These are phyloP conservation scores for Pythium plurisporium DNA, from an alignment of 352 stramenopile species.

Conservation along the genomic window DNA sequence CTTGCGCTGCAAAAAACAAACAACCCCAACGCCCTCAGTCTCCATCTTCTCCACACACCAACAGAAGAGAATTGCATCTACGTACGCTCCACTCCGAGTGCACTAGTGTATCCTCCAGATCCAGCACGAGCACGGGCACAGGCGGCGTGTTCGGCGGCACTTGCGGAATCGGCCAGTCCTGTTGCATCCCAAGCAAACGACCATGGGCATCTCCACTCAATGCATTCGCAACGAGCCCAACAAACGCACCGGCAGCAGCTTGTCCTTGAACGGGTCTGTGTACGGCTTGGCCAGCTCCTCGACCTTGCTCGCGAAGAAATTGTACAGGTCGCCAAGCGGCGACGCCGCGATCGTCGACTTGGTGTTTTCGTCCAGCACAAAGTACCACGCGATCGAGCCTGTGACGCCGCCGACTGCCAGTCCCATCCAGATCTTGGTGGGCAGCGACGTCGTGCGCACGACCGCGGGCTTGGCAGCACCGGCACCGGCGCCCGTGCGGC, in stretches of 20 bases:
- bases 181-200: neutral
- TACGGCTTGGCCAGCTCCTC: slow-evolving; percentile 70
- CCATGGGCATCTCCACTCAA: neutral
- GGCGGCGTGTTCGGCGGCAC: slow-evolving; percentile 72
- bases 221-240: too few relatives aligned
- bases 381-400: slow-evolving; percentile 64
- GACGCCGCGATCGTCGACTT: slow-evolving; percentile 51
- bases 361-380: slow-evolving; percentile 56
- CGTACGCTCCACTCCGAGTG: slow-evolving; percentile 88
- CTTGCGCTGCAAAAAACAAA: slow-evolving; percentile 47
- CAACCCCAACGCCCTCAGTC: neutral
- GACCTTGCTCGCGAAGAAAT: slow-evolving; percentile 49
- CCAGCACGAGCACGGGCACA: slow-evolving; percentile 78
- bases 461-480: slow-evolving; percentile 33
- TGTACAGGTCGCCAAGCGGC: slow-evolving; percentile 63
- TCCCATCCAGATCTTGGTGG: slow-evolving; percentile 64
- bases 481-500: slow-evolving; percentile 23
- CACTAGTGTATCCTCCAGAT: slow-evolving; percentile 83
- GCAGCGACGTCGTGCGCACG: slow-evolving; percentile 71
- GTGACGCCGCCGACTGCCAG: slow-evolving; percentile 62
- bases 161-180: slow-evolving; percentile 81
- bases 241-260: slow-evolving; percentile 68
- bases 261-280: slow-evolving; percentile 74
- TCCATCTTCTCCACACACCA: neutral
- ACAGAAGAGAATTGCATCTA: neutral